Evolutionary conservation across 208 protist species (phyloP), one percentile per base, ranked within the genome.

Genomic region (Leishmania arabica): DNA sequence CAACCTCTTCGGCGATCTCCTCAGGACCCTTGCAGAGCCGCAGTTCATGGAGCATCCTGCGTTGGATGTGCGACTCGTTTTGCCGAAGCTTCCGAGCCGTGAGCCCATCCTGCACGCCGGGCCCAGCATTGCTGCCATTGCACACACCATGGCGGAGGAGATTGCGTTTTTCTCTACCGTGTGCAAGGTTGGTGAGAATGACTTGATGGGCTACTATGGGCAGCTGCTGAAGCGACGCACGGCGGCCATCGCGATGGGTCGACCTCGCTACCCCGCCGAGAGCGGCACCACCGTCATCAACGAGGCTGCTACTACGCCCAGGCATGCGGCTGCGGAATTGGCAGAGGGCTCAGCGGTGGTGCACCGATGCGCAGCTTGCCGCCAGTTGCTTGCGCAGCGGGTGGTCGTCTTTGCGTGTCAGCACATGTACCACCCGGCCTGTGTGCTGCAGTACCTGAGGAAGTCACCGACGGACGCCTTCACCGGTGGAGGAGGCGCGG

Each of bases 401-500:
- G 65, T 87, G 73, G 82, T 92, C 2, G 80, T 89, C 27, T 96
- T 96, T 85, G 70, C 74, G 9, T 96, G 93, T 60, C 83, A 81
- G 47, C 93, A 96, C 75, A 72, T 81, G 17, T 95, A 91, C 78
- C 93, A 96, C 80, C 81, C 86, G 0, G 64, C 42, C 31, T 96
- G 93, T 77, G 84, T 95, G 19, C 58, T 92, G 68, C 79, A 81
- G 65, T 93, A 86, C 74, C 40, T 93, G 51, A 34, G 21, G 27
- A 75, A 74, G 65, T 62, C 64, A 17, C 2, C 72, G 62, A 45
- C 58, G 56, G 74, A 68, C 19, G 11, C 37, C 8, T 40, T 65
- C 19, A 47, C 2, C 51, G 51, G 51, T 21, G 47, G 51, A 42
- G 72, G 51, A 45, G 72, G 37, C 3, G 51, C 31, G 27, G 34